Percentiles rank a stretch among this genome's conserved stretches.
Evolutionary conservation across 2,329 filamentous ascomycete species (phyloP).

Genomic region (Ceratocystis cacaofunesta): DNA sequence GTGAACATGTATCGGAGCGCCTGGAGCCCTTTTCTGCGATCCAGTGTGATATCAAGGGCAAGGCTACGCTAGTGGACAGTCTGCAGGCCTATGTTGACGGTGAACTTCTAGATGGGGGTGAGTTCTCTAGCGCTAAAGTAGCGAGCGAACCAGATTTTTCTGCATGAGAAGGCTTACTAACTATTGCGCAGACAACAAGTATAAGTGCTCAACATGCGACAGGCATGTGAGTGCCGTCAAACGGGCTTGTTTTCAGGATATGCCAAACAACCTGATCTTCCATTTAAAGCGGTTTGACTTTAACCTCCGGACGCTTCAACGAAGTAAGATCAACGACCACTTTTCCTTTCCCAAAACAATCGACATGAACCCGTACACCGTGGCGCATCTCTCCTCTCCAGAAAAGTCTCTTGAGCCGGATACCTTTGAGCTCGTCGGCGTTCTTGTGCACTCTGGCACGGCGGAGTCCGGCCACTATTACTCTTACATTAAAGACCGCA

Average conservation of each 20-base stretch:
- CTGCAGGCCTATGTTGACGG: slow-evolving; percentile 90
- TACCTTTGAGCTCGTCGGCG: slow-evolving; percentile 82
- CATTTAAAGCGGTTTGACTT: slow-evolving; percentile 84
- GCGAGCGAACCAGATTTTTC: background rate
- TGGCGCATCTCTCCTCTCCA: slow-evolving; percentile 62
- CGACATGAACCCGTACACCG: slow-evolving; percentile 78
- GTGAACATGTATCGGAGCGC: slow-evolving; percentile 79
- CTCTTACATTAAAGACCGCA: slow-evolving; percentile 77
- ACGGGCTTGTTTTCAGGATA: slow-evolving; percentile 77
- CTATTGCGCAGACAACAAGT: slow-evolving; percentile 64
- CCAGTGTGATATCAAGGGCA: slow-evolving; percentile 92
- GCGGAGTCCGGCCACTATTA: slow-evolving; percentile 96
- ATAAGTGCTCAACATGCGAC: slow-evolving; percentile 85
- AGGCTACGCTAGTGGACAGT: slow-evolving; percentile 68
- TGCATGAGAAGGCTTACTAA: slow-evolving; percentile 19
- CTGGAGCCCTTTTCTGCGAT: slow-evolving; percentile 87
- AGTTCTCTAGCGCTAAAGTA: slow-evolving; percentile 20
- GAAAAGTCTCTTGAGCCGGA: slow-evolving; percentile 46
- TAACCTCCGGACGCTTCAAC: slow-evolving; percentile 58
- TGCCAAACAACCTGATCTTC: slow-evolving; percentile 89
- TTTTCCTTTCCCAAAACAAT: slow-evolving; percentile 77
- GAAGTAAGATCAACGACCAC: slow-evolving; percentile 89
- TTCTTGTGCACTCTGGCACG: slow-evolving; percentile 84
- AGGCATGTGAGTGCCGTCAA: slow-evolving; percentile 87
- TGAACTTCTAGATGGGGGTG: slow-evolving; percentile 84